Base-by-base conservation (phyloP, 768 basidiomycete species). In the Suillus bovinus region DNA sequence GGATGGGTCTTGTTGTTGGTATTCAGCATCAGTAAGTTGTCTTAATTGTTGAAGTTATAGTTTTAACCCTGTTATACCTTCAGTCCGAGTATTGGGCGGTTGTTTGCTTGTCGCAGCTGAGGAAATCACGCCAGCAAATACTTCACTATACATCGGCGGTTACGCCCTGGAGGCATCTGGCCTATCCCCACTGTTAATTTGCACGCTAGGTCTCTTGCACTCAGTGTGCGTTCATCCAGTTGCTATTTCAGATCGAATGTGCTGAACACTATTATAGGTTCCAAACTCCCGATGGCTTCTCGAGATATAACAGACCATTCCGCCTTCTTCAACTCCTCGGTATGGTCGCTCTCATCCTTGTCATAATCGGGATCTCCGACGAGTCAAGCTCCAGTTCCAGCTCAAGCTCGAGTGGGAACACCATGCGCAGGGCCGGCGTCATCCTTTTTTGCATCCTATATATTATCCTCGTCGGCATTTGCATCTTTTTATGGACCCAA, bases 1-100 rank as follows among this genome's bases (percentile, higher is more conserved):
- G 89, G 86, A 62, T 90, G 87, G 87, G 71, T 89, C n/a, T 83
- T 84, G 64, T 78, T 90, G n/a, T 77, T 83, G 50, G 72, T 87
- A 10, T 88, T 90, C 63, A 80, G 86, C 11, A 65, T 82, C 47
- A 72, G 88, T 87, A 64, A 70, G 85, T 77, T 33, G 16, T 46
- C 11, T 39, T 2, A 3, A 29, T 41, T 16, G 39, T 24, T 57
- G 4, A 10, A 34, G 5, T 14, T 24, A n/a, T 58, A 49, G 34
- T 9, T n/a, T 59, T 58, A 53, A 55, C 63, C 63, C 47, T 63
- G 38, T 34, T 61, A 52, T 33, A 58, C 38, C 8, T 24, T 14
- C 56, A 90, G 89, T 81, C 47, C 83, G 88, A 41, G 77, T 88
- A 46, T 74, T 86, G 11, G 84, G 82, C 16, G 85, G 83, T 38